phyloP scores from a whole-genome alignment of 2,329 filamentous ascomycete species.

The Aspergillus fijiensis region DNA sequence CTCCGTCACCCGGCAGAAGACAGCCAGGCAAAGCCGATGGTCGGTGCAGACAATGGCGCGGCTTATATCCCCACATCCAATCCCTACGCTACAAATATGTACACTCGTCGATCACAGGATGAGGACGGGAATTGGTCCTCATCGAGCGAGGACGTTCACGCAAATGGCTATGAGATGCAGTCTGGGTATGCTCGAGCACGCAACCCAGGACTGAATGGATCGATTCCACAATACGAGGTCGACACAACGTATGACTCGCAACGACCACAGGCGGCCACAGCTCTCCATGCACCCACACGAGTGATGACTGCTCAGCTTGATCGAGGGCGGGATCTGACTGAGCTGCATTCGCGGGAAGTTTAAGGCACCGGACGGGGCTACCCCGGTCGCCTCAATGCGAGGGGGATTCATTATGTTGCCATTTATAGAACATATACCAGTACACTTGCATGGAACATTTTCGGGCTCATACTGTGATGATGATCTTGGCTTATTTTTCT shows the following conservation, averaged over 20 bases:
- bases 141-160: constrained; percentile 40
- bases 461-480: constrained; percentile 8
- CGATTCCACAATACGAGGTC: constrained; percentile 25
- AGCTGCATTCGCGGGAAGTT: constrained; percentile 17
- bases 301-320: constrained; percentile 12
- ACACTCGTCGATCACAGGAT: constrained; percentile 31
- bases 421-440: neutral
- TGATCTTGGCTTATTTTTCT: neutral
- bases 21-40: constrained; percentile 6
- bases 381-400: neutral
- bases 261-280: constrained; percentile 12
- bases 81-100: constrained; percentile 26
- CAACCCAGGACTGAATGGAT: constrained; percentile 22
- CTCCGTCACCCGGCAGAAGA: constrained; percentile 37
- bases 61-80: constrained; percentile 23
- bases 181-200: constrained; percentile 27
- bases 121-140: constrained; percentile 36
- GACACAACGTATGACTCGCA: constrained; percentile 33
- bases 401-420: neutral
- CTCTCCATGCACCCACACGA: constrained; percentile 13
- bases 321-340: constrained; percentile 22
- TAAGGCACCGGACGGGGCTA: neutral
- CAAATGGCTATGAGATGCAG: constrained; percentile 40
- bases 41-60: constrained; percentile 12
- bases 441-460: neutral